Base-by-base conservation (phyloP, 805 yeast species). In the Pichia manshurica region DNA sequence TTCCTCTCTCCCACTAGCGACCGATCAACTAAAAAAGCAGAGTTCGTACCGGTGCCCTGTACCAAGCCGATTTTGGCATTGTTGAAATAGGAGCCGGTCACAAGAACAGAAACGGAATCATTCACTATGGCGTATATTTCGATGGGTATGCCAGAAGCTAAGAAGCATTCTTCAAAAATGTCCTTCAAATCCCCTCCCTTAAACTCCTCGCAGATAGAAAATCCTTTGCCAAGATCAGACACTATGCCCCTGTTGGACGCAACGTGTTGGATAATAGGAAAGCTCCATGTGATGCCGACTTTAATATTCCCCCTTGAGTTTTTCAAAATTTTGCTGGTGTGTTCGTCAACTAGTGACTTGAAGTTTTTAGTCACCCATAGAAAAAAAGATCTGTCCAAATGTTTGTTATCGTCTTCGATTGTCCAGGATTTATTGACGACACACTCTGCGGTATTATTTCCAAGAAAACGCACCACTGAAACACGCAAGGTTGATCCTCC, bases 11-110 rank as follows among this genome's bases (percentile, higher is more conserved):
- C 40, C 4, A 21, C 9, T 8, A 37, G 23, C 8, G 36, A 33
- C 16, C 9, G 36, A 8, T 33, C 36, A n/a, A 33, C 20, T 8
- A 33, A n/a, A 33, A 33, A 33, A 13, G 36, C 78, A 32, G 78
- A 61, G 55, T 83, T 83, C 45, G 78, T 62, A 1, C 90, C 90
- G 3, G 90, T 83, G 1, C 90, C 89, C 44, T 82, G 61, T 3
- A 83, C 84, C 53, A 83, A 53, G 0, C 85, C 84, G 39, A 82
- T 55, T 47, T 65, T 57, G 46, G 73, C 70, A 2, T 65, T 50
- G 12, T 57, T 53, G 16, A 61, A 52, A 13, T 61, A 61, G 17
- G 61, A 54, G 9, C 81, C 82, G 0, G 86, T 74, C 10, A 82
- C 65, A 57, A 72, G 77, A 0, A 81, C 85, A 0, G 86, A 82